Evolutionary conservation across 441 rosid species (phyloP).

Genomic region (Populus hybrid): DNA sequence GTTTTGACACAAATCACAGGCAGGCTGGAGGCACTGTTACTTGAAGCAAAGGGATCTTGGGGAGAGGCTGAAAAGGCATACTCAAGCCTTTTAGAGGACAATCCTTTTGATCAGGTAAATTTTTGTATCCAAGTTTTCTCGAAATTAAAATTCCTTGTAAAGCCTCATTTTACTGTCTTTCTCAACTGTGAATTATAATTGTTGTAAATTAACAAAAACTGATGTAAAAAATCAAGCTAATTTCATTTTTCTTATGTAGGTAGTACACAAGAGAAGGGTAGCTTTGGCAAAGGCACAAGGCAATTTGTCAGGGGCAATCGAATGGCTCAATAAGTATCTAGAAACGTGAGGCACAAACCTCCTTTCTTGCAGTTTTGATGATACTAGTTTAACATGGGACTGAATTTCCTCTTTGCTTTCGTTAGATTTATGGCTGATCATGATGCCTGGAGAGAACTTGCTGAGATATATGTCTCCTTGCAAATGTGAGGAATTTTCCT

Average conservation of each 20-base stretch:
- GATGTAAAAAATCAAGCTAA: neutral
- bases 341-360: conserved; percentile 58
- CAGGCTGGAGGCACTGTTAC: conserved; percentile 75
- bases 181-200: conserved; percentile 4
- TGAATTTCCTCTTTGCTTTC: neutral
- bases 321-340: conserved; percentile 87
- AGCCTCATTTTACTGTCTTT: conserved; percentile 7
- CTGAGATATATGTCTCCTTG: conserved; percentile 80
- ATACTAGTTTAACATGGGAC: neutral
- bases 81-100: conserved; percentile 83
- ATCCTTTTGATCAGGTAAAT: conserved; percentile 81
- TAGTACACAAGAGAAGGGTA: conserved; percentile 77
- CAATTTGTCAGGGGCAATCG: conserved; percentile 67
- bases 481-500: conserved; percentile 62
- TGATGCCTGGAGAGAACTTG: conserved; percentile 99
- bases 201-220: neutral
- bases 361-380: neutral
- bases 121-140: neutral
- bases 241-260: conserved; percentile 37
- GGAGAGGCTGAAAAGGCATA: conserved; percentile 90
- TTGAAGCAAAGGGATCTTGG: conserved; percentile 95
- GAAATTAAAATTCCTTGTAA: neutral
- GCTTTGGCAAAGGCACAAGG: conserved; percentile 95
- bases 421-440: conserved; percentile 97
- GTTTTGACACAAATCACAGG: conserved; percentile 44